Evolutionary conservation across 2,329 filamentous ascomycete genomes (phyloP), one percentile per base, ranked within the genome.

Genomic region (Cadophora malorum): DNA sequence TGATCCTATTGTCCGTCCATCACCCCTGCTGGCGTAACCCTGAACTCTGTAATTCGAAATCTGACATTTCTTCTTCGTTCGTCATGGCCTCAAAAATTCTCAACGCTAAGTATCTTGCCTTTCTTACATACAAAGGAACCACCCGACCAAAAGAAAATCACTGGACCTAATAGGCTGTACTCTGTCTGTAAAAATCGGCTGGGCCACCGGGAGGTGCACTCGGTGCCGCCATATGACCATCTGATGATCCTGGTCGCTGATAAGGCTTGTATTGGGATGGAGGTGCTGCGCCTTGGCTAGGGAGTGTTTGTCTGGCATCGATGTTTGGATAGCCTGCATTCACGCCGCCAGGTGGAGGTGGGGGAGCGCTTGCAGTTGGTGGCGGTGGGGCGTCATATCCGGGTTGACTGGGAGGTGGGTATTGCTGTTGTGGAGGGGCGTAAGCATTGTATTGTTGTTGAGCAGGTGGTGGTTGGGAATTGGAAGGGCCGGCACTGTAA

Each of bases 231-330:
- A 75, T 65, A 23, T 68, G 66, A 3, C 73, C 73, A 49, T 75
- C 74, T 55, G 73, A 59, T 45, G 71, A 72, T 23, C 66, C 73
- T 4, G 75, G 76, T 70, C 75, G 61, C 31, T 75, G 68, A 67
- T 90, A 90, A 0, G 88, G 84, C 76, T 86, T 89, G 72, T 89
- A 90, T 76, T 88, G 86, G 9, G 47, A 33, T 35, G 65, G 71
- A 53, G 50, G 56, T 25, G 65, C 47, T 25, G 63, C 67, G 21
- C 81, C 81, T 76, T 86, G 82, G 71, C 83, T 86, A 4, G 84
- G 84, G 35, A 87, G 75, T 7, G 80, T 79, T 65, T 86, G 82
- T 25, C 85, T 79, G 6, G 84, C 79, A 72, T 88, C 76, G 25
- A 76, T 65, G 8, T 63, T 64, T n/a, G 74, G 73, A 65, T 78